Conservation (phyloP, 805 yeast genomes). For the Candida succiphila region DNA sequence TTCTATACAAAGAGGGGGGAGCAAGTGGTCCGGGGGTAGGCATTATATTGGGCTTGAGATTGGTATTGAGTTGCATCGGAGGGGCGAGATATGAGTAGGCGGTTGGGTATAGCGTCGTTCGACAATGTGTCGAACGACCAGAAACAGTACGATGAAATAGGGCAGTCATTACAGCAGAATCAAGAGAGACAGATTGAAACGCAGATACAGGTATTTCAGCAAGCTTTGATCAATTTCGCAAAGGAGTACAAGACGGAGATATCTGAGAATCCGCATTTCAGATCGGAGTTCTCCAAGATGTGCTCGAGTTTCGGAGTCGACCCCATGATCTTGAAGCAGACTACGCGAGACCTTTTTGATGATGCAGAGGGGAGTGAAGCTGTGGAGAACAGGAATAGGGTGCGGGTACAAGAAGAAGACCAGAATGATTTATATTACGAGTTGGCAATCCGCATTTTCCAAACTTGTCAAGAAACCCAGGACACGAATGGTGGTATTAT, state of each 20-base stretch:
- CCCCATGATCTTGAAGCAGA: slow-evolving; percentile 42
- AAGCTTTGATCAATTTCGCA: slow-evolving; percentile 68
- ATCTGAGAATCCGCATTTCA: slow-evolving; percentile 48
- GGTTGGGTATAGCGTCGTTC: slow-evolving; percentile 20
- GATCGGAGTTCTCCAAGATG: slow-evolving; percentile 65
- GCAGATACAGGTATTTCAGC: slow-evolving; percentile 70
- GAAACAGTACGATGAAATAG: slow-evolving; percentile 37
- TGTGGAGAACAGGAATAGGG: slow-evolving; percentile 18
- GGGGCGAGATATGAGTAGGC: slow-evolving; percentile 15
- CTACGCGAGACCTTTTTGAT: too few species aligned
- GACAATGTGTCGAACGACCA: slow-evolving; percentile 13
- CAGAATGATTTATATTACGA: slow-evolving; percentile 52
- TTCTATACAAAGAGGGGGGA: too few species aligned
- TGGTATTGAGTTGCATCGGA: too few species aligned
- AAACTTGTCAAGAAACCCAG: slow-evolving; percentile 60
- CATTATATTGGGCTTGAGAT: too few species aligned
- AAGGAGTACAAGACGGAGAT: slow-evolving; percentile 62
- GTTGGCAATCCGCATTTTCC: slow-evolving; percentile 65
- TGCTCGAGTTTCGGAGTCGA: slow-evolving; percentile 80
- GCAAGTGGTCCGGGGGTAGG: too few species aligned
- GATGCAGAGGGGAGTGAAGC: slow-evolving; percentile 9
- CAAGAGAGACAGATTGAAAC: slow-evolving; percentile 56
- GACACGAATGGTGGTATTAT: slow-evolving; percentile 78
- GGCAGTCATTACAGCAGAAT: slow-evolving; percentile 35
- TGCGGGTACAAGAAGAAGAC: slow-evolving; percentile 22